Base-by-base conservation (phyloP, 345 rosid species). In the Eucalyptus cloeziana region DNA sequence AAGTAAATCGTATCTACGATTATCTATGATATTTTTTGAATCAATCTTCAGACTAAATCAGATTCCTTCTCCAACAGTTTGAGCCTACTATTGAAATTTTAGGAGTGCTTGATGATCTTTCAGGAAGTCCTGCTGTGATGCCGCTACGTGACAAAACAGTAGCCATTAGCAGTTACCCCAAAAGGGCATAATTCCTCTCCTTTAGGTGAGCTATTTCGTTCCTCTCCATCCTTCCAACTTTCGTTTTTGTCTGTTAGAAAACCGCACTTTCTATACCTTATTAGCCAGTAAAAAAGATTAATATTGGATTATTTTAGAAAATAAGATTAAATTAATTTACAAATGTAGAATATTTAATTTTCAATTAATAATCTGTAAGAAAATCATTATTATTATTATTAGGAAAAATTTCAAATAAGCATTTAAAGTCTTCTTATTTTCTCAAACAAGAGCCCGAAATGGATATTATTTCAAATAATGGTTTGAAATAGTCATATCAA, bases 391-490 rank as follows among this genome's bases (percentile, higher is more conserved):
- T 7, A 7, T 52, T 51, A 1, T 51, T 52, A 19, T 17, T 52
- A 19, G 10, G 0, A 0, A 56, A 56, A 56, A 56, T 9, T 56
- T 21, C 0, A 56, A 56, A 49, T 49, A 49, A 49, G 13, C 4
- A 49, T 49, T 4, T 4, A 13, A 49, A 49, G 24, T 22, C 1
- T 10, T 19, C 10, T 19, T 0, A 56, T 56, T 56, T 56, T 56
- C 6, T 24, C 1, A 24, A 56, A 56, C 2, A 56, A 56, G 13
- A 22, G 0, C 0, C 1, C 1, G 62, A 24, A 22, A 1, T 56
- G 13, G 4, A 56, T 3, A 22, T 24, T 56, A 56, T 2, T 56
- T 56, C 1, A 56, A 56, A 24, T 56, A 56, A 56, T 1, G 1
- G 0, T 56, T 56, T 56, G 1, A 56, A 56, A 0, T 56, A 10